Evolutionary conservation across 495 filamentous ascomycete species (phyloP).

Genomic region (Pyrenopolyporus hunteri): DNA sequence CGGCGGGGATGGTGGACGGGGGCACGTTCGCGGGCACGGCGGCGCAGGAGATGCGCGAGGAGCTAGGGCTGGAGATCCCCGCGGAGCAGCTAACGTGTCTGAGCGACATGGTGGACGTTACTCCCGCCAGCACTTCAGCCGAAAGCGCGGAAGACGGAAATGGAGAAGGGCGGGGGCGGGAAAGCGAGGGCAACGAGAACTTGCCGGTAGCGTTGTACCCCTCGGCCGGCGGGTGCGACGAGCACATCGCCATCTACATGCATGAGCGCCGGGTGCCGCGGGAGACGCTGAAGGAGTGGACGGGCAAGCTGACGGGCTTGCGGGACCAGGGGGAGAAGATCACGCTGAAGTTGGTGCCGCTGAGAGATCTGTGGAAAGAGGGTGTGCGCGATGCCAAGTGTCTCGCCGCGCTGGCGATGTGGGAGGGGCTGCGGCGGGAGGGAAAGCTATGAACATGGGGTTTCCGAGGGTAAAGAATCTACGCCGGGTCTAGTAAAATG

Average conservation of each 20-base stretch:
- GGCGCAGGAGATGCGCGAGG: slow-evolving; percentile 82
- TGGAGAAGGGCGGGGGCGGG: slow-evolving; percentile 25
- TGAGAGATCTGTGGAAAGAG: slow-evolving; percentile 78
- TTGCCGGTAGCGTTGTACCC: slow-evolving; percentile 74
- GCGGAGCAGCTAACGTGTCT: slow-evolving; percentile 52
- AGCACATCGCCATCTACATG: slow-evolving; percentile 80
- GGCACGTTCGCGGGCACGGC: slow-evolving; percentile 79
- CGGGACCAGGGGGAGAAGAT: slow-evolving; percentile 84
- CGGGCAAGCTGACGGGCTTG: slow-evolving; percentile 78
- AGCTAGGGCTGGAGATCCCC: slow-evolving; percentile 67
- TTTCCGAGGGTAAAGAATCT: not conserved
- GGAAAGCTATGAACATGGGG: slow-evolving; percentile 58
- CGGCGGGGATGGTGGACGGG: slow-evolving; percentile 87
- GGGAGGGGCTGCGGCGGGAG: slow-evolving; percentile 70
- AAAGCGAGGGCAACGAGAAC: slow-evolving; percentile 53
- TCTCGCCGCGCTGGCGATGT: slow-evolving; percentile 77
- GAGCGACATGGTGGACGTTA: slow-evolving; percentile 68
- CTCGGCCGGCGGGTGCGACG: slow-evolving; percentile 81
- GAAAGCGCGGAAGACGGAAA: slow-evolving; percentile 11
- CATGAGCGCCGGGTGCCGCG: slow-evolving; percentile 71
- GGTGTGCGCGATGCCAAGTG: slow-evolving; percentile 80
- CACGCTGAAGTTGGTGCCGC: slow-evolving; percentile 69
- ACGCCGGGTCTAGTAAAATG: too few relatives aligned
- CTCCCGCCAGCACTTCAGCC: slow-evolving; percentile 15
- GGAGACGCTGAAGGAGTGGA: slow-evolving; percentile 68